These are phyloP conservation scores for Calonectria pseudoreteaudii DNA, from an alignment of 2,329 filamentous ascomycete species.

Conservation along the genomic window DNA sequence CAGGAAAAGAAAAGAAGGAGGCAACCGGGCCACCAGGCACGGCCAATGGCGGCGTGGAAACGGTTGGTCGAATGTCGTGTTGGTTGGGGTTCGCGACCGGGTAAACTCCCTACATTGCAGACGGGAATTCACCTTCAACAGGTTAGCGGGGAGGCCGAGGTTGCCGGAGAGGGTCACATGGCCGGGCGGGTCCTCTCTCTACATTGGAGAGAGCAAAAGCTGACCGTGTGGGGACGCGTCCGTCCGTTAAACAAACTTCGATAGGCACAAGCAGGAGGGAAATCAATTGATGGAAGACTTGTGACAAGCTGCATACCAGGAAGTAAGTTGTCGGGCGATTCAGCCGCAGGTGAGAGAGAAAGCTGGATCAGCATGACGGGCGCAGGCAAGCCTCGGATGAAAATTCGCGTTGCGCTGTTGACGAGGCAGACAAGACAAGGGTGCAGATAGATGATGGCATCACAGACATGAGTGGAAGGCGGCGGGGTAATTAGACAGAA, in stretches of 20 bases:
- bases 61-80: background rate
- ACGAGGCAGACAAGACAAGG: background rate
- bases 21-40: background rate
- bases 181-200: background rate
- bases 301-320: background rate
- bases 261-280: background rate
- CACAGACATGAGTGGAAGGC: background rate
- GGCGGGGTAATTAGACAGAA: background rate
- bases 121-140: background rate
- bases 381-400: background rate
- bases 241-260: background rate
- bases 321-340: background rate
- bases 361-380: background rate
- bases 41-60: background rate
- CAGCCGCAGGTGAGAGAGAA: background rate
- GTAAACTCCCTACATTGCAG: background rate
- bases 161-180: constrained; percentile 1
- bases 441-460: background rate
- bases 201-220: background rate
- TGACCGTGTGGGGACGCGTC: background rate
- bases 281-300: background rate
- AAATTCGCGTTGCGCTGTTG: background rate
- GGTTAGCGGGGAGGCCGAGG: background rate
- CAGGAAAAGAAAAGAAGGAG: background rate
- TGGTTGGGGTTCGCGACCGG: background rate